Percentiles rank a stretch among this genome's conserved stretches.
phyloP scores from a whole-genome alignment of 768 basidiomycete genomes.

The Boletus huronensis region DNA sequence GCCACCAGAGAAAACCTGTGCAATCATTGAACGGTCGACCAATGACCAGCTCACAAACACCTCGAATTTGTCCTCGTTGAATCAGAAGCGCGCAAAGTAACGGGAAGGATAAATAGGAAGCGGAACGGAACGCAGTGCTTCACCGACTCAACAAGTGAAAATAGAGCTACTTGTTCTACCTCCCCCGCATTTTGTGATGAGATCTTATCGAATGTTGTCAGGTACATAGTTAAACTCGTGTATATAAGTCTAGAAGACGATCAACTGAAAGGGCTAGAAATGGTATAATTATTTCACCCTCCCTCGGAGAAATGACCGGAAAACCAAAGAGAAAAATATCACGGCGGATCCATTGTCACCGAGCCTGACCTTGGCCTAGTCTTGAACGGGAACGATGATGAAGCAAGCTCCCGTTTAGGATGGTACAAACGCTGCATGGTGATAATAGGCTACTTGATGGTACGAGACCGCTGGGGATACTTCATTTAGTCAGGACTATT shows the following conservation, averaged over 20 bases:
- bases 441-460: neutral
- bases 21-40: neutral
- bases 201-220: neutral
- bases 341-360: neutral
- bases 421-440: neutral
- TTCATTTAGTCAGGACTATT: neutral
- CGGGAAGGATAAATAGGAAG: neutral
- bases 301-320: neutral
- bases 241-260: neutral
- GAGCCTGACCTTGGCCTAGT: neutral
- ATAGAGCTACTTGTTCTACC: neutral
- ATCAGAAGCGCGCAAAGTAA: neutral
- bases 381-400: neutral
- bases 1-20: neutral
- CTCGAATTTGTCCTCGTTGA: neutral
- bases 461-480: neutral
- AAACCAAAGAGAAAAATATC: neutral
- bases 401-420: neutral
- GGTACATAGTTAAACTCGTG: neutral
- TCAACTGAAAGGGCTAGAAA: neutral
- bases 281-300: conserved; percentile 2
- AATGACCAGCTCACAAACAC: neutral
- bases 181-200: neutral
- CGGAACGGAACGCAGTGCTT: neutral
- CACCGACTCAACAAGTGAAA: neutral